phyloP scores from a whole-genome alignment of 2,329 filamentous ascomycete genomes.

The Verticillium klebahnii region DNA sequence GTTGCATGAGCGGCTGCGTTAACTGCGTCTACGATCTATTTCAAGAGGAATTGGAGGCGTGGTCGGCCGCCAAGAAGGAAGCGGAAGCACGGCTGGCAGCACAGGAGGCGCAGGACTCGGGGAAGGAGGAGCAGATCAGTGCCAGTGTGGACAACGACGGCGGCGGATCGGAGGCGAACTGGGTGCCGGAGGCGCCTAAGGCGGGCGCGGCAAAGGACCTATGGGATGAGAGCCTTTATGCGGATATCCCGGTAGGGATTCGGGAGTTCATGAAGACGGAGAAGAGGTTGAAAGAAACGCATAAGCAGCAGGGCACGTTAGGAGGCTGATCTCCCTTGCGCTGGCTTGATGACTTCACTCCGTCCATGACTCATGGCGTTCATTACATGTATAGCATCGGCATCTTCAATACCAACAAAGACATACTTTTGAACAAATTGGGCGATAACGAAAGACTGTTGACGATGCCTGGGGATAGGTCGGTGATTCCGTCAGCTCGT shows the following conservation, averaged over 20 bases:
- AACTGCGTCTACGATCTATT: slow-evolving; percentile 96
- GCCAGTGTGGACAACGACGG: slow-evolving; percentile 76
- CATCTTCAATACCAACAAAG: not conserved
- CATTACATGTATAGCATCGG: not conserved
- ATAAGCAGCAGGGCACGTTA: slow-evolving; percentile 51
- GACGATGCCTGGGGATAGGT: too few relatives aligned
- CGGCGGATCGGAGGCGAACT: slow-evolving; percentile 67
- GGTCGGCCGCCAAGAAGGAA: slow-evolving; percentile 62
- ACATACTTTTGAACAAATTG: not conserved
- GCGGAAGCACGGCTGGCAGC: slow-evolving; percentile 51
- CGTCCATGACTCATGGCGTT: not conserved
- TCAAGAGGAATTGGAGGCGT: slow-evolving; percentile 88
- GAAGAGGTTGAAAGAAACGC: slow-evolving; percentile 79
- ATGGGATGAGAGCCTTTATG: slow-evolving; percentile 67
- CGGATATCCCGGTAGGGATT: slow-evolving; percentile 83
- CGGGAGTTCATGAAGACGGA: slow-evolving; percentile 96
- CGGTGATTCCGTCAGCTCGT: too few relatives aligned
- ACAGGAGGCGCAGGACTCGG: slow-evolving; percentile 37
- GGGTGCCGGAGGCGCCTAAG: slow-evolving; percentile 41
- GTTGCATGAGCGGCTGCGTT: slow-evolving; percentile 98
- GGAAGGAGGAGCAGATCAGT: slow-evolving; percentile 24
- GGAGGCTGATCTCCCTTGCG: slow-evolving; percentile 27
- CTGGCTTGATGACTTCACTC: not conserved
- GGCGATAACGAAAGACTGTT: too few relatives aligned
- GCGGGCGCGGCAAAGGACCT: slow-evolving; percentile 41